Conservation (phyloP, 2,329 filamentous ascomycete species). For the Ceratocystis variospora region DNA sequence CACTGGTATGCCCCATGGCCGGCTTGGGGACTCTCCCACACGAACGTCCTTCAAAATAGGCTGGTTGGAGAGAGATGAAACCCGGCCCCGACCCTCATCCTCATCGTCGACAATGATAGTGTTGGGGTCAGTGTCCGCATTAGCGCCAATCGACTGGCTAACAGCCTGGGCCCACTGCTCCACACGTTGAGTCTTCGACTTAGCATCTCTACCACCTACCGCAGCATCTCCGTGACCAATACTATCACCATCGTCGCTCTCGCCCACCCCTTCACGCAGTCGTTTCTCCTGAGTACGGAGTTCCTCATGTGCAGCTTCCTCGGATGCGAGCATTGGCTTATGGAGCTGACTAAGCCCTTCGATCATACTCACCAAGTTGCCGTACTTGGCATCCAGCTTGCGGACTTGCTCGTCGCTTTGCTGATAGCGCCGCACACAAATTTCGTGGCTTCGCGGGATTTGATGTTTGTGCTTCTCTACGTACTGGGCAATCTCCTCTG, state of each 20-base stretch:
- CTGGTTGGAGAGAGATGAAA: constrained; percentile 56
- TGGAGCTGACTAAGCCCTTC: constrained; percentile 78
- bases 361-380: constrained; percentile 86
- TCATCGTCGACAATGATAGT: constrained; percentile 25
- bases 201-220: neutral
- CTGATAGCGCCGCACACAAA: constrained; percentile 83
- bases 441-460: constrained; percentile 80
- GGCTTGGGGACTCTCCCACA: constrained; percentile 84
- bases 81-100: constrained; percentile 46
- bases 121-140: constrained; percentile 27
- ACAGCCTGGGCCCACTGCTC: constrained; percentile 77
- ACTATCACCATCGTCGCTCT: constrained; percentile 27
- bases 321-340: constrained; percentile 64
- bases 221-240: constrained; percentile 21
- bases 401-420: constrained; percentile 72
- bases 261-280: constrained; percentile 31
- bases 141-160: constrained; percentile 34
- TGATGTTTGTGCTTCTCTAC: constrained; percentile 94
- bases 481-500: constrained; percentile 84
- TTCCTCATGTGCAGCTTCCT: constrained; percentile 32
- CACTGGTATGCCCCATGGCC: constrained; percentile 84
- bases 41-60: constrained; percentile 69
- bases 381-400: constrained; percentile 88
- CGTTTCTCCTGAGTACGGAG: constrained; percentile 22
- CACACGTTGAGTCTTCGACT: constrained; percentile 47